phyloP scores from a whole-genome alignment of 2,329 filamentous ascomycete species.

The Fusarium sp. region DNA sequence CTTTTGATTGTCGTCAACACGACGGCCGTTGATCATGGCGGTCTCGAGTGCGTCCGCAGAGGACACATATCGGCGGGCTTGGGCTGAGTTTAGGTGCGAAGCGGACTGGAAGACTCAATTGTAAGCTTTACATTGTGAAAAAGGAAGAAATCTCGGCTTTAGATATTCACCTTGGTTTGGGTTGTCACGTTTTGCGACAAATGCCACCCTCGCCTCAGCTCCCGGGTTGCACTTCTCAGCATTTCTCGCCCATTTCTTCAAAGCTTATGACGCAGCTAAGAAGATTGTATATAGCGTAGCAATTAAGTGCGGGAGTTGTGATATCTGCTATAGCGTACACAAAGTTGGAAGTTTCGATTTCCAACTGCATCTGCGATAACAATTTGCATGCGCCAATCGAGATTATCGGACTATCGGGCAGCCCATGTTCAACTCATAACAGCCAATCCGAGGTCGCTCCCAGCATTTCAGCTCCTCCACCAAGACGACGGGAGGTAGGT shows the following conservation, averaged over 20 bases:
- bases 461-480: neutral
- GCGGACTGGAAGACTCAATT: constrained; percentile 12
- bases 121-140: constrained; percentile 8
- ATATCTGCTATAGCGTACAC: neutral
- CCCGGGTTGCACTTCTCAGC: constrained; percentile 46
- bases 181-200: constrained; percentile 34
- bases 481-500: neutral
- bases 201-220: constrained; percentile 44
- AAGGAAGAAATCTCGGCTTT: neutral
- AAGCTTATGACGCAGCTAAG: neutral
- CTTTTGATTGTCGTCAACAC: neutral
- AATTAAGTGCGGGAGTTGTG: neutral
- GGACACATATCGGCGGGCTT: constrained; percentile 10
- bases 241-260: constrained; percentile 48
- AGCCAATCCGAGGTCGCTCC: constrained; percentile 5
- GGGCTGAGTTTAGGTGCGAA: neutral
- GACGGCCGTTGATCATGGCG: constrained; percentile 4
- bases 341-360: neutral
- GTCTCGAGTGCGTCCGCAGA: constrained; percentile 12
- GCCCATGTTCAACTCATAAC: neutral
- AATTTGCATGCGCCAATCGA: constrained; percentile 41
- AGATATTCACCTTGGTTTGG: constrained; percentile 34
- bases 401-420: constrained; percentile 20
- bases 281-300: neutral
- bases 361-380: neutral